A percentile compares a stretch with the other conserved stretches of the same genome.
These are phyloP conservation scores for Salix caprea DNA, from an alignment of 345 rosid species.

Conservation along the genomic window DNA sequence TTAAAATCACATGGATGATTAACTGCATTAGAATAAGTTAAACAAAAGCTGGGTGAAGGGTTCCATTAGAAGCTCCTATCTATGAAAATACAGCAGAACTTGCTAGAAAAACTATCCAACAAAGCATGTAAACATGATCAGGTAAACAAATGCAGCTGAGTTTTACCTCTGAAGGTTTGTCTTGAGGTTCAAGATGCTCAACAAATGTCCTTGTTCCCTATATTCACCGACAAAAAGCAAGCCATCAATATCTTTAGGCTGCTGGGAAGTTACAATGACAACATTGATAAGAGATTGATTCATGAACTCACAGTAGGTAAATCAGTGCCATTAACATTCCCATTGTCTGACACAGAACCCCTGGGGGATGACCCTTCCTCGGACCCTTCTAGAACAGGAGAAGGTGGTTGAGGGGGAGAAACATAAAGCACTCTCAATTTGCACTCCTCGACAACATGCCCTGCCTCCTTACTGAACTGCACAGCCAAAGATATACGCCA, in stretches of 20 bases:
- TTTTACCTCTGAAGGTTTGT: constrained; percentile 53
- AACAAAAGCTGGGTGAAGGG: not conserved
- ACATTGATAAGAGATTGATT: not conserved
- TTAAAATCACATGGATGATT: not conserved
- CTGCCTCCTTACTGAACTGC: constrained; percentile 73
- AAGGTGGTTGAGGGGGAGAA: constrained; percentile 71
- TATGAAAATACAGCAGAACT: constrained; percentile 2
- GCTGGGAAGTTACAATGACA: not conserved
- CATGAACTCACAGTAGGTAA: constrained; percentile 44
- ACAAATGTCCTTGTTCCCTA: constrained; percentile 44
- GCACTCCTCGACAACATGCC: constrained; percentile 68
- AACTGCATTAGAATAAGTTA: not conserved
- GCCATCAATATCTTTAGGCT: constrained; percentile 3
- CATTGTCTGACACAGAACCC: constrained; percentile 59
- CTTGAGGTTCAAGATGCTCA: constrained; percentile 45
- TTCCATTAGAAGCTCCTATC: not conserved
- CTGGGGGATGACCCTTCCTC: constrained; percentile 76
- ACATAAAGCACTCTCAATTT: constrained; percentile 67
- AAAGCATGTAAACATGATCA: not conserved
- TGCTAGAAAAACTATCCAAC: not conserved
- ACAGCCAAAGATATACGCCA: constrained; percentile 15
- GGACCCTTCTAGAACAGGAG: constrained; percentile 72
- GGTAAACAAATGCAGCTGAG: not conserved
- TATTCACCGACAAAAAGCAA: constrained; percentile 18
- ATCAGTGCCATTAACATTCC: constrained; percentile 46